Conservation (phyloP, 2,329 filamentous ascomycete species). For the Xylariomycetidae sp. region DNA sequence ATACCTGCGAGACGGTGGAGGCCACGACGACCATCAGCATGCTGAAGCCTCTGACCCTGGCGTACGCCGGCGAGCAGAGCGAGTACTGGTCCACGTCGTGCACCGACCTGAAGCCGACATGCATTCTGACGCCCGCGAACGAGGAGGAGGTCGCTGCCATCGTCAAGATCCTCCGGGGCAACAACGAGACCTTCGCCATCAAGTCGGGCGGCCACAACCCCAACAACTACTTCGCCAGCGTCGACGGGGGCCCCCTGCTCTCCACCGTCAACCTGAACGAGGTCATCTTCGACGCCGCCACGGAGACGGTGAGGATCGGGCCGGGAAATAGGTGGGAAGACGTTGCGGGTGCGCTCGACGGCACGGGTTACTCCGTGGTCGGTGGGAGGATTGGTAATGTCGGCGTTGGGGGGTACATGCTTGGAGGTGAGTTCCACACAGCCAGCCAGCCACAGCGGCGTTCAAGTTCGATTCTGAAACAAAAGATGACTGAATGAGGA, state of each 20-base stretch:
- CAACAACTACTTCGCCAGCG: constrained; percentile 48
- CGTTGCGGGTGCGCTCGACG: constrained; percentile 34
- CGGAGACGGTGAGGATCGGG: constrained; percentile 38
- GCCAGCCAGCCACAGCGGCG: too few species aligned
- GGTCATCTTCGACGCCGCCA: constrained; percentile 32
- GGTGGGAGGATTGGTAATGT: constrained; percentile 42
- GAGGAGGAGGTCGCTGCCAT: constrained; percentile 47
- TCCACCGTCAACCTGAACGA: constrained; percentile 40
- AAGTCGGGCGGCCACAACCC: constrained; percentile 55
- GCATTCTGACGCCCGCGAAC: constrained; percentile 42
- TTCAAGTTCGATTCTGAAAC: neutral
- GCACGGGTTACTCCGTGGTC: constrained; percentile 37
- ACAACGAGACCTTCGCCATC: constrained; percentile 47
- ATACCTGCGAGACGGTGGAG: constrained; percentile 35
- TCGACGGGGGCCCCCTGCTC: constrained; percentile 43
- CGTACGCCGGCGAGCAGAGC: constrained; percentile 33
- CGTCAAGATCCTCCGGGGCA: constrained; percentile 43
- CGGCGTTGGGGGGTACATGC: constrained; percentile 44
- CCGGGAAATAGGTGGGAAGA: constrained; percentile 41
- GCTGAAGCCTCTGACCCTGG: constrained; percentile 24
- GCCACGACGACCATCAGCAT: constrained; percentile 26
- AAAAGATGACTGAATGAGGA: constrained; percentile 31
- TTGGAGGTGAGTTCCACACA: constrained; percentile 48
- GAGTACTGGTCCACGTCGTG: constrained; percentile 44
- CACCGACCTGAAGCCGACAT: constrained; percentile 38